Base-by-base conservation (phyloP, 2,329 filamentous ascomycete genomes). In the Decorospora gaudefroyi region DNA sequence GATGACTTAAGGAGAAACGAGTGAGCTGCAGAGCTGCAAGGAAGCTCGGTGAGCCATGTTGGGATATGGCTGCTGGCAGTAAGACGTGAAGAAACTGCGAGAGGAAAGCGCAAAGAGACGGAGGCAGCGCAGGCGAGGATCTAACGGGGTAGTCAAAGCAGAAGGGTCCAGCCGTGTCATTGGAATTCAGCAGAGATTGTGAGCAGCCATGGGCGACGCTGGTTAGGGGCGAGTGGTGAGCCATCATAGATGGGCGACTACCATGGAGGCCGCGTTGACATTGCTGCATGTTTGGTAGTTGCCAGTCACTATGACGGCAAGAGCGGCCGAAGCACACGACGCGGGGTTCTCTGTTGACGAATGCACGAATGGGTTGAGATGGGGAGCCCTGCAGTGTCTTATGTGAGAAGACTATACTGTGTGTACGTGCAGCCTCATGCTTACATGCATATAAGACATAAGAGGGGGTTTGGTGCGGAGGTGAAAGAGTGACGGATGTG, bases 1-100 rank as follows among this genome's bases (percentile, higher is more conserved):
- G 47, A 57, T 58, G 51, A 52, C 41, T 57, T 55, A 62, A 61
- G 56, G 60, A 65, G 51, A 58, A 60, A 58, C 47, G 42, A 53
- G 48, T 47, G 40, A 41, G 38, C 38, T 54, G 45, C 38, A 41
- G 39, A 51, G 37, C 27, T 34, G 29, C 35, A 25, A 55, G 42
- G 37, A 38, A 42, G 48, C 23, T 15, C 32, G 45, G 23, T 11
- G 36, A 41, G 34, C 45, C 42, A 56, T 54, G 34, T 42, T 35
- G 35, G n/a, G 41, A 23, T 42, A 49, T 22, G 36, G 34, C 37
- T 48, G 34, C 33, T 50, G 41, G 27, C 26, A 47, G 44, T 45
- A 54, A 55, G 51, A 45, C 42, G 53, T 38, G 31, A 46, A 33
- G 28, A 45, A 35, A 30, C 28, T 26, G 11, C 22, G 31, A 6